phyloP scores from a whole-genome alignment of 108 stramenopile genomes.

The Phaeodactylum tricornutum region DNA sequence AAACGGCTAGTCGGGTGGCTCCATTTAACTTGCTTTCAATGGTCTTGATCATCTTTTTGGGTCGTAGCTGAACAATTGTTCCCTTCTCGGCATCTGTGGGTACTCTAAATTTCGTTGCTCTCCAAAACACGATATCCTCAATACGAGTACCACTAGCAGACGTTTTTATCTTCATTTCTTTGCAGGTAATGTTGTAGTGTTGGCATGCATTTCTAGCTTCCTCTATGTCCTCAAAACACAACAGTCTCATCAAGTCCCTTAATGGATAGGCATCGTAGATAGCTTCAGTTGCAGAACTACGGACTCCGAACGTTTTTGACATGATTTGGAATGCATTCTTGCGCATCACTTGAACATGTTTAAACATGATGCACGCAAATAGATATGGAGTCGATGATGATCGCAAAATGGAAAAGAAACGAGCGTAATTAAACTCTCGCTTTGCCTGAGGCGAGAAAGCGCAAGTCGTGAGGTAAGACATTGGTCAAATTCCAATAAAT shows the following conservation, averaged over 20 bases:
- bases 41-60: conserved; percentile 73
- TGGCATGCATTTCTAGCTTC: conserved; percentile 65
- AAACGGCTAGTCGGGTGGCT: conserved; percentile 69
- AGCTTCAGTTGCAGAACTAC: conserved; percentile 50
- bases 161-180: conserved; percentile 23
- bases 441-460: conserved; percentile 27
- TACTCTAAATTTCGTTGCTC: conserved; percentile 49
- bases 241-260: conserved; percentile 34
- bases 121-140: conserved; percentile 52
- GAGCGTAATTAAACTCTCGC: conserved; percentile 75
- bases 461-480: background rate
- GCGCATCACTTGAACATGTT: conserved; percentile 79
- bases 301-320: conserved; percentile 63
- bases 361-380: conserved; percentile 83
- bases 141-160: conserved; percentile 5
- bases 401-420: conserved; percentile 64
- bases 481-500: background rate
- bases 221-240: conserved; percentile 74
- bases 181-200: conserved; percentile 71
- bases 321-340: conserved; percentile 66
- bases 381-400: conserved; percentile 64
- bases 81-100: conserved; percentile 71
- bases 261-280: conserved; percentile 76
- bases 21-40: conserved; percentile 78
- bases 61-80: conserved; percentile 40